Base-by-base conservation (phyloP, 768 basidiomycete genomes). In the Termitomyces sp. region DNA sequence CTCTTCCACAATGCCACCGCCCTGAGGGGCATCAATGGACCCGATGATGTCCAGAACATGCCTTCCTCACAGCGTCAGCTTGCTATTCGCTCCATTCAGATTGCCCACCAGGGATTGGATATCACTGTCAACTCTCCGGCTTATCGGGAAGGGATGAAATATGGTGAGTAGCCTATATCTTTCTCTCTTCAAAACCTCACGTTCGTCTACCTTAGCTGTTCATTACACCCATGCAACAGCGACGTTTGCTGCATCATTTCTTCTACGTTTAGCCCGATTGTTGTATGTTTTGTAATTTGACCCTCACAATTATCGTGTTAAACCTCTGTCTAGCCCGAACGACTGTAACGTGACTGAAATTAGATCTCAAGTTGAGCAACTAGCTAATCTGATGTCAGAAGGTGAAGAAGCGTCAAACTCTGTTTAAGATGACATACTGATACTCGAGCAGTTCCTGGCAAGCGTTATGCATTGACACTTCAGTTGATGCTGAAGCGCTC, bases 91-190 rank as follows among this genome's bases (percentile, higher is more conserved):
- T 93, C 94, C 16, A 92, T 97, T 63, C 76, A 84, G 53, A 91
- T 92, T 63, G 94, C 94, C 19, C 81, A 84, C 43, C 79, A 85
- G 66, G 87, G 87, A 32, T 67, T 96, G 52, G 90, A 95, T 50
- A 92, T 95, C 53, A 95, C 93, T 7, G 83, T 95, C 35, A 87
- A 86, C 46, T 89, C 87, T 3, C 84, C 86, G 2, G 81, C 89
- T 29, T 98, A 98, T 66, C 78, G 93, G 57, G 90, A 93, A 68
- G 92, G 92, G 19, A 88, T 98, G 83, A 90, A 88, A 77, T 97
- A 93, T 66, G 91, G 92, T 90, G 65, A 44, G 82, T 67, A 34
- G 11, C n/a, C 6, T 37, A 27, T 21, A 31, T 16, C 14, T 4
- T 37, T 10, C 19, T 43, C 21, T 43, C 34, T 23, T n/a, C 29